Evolutionary conservation across 2,329 filamentous ascomycete genomes (phyloP), one percentile per base, ranked within the genome.

Genomic region (Fusarium solani-melongenae): DNA sequence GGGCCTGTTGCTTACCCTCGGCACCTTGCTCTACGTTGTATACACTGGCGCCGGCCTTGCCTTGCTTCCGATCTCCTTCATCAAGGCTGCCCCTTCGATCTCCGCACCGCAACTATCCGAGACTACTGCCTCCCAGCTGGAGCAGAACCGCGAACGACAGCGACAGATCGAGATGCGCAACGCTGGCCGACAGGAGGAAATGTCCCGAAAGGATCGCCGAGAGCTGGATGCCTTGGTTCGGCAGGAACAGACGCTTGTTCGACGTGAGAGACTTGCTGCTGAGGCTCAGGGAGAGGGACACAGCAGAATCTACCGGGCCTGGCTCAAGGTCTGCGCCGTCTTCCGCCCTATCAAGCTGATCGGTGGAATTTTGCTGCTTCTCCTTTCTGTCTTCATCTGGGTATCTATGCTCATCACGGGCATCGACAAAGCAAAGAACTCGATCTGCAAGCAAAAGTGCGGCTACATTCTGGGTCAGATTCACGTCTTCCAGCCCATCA

Each of bases 341-440:
- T 93, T 98, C 82, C 90, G 95, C 9, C 96, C 96, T 1, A 85
- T 99, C 77, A 98, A 97, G 85, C 90, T 98, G 46, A 82, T 98
- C 15, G 93, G 94, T 2, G 96, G 96, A 15, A 86, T 98, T 57
- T 76, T 97, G 0, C 85, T 98, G 4, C 87, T 98, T 34, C 74
- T 94, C 2, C 81, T 98, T 24, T 88, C 94, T 1, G 83, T 98
- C 15, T 75, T 97, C 46, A 88, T 97, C 75, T 97, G 94, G 89
- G 89, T 92, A 10, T 97, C 94, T 14, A 98, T 99, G 94, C 89
- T 98, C 76, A 93, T 98, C 80, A 98, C 96, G 0, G 93, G 92
- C 75, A 95, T 98, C 79, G 96, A 99, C 88, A 98, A 98, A 85
- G 94, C 95, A 38, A 95, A 93, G 82, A 98, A 98, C 85, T 98